phyloP scores from a whole-genome alignment of 1,284 basidiomycete genomes.

The Moesziomyces antarcticus region DNA sequence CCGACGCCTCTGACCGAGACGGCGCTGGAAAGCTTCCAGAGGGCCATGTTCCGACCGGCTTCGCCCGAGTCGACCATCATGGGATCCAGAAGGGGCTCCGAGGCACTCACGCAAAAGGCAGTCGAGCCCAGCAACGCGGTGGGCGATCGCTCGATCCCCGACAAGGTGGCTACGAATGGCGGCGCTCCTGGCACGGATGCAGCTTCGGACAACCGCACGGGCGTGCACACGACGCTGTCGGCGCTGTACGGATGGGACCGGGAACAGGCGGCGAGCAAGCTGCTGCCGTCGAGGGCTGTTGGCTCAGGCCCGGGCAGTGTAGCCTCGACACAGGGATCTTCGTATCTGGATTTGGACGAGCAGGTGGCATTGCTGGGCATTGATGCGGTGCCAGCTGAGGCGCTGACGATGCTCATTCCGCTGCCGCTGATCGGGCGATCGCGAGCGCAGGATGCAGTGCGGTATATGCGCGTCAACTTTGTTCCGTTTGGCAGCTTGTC shows the following conservation, averaged over 20 bases:
- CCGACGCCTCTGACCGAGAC: constrained; percentile 32
- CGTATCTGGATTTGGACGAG: constrained; percentile 34
- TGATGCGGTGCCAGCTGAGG: constrained; percentile 36
- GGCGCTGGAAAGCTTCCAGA: constrained; percentile 35
- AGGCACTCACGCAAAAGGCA: constrained; percentile 41
- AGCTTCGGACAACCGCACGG: constrained; percentile 11
- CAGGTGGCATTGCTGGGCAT: constrained; percentile 42
- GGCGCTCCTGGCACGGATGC: background rate
- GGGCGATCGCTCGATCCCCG: background rate
- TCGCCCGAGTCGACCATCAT: constrained; percentile 49
- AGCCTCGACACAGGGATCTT: background rate
- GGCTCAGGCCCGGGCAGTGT: constrained; percentile 1
- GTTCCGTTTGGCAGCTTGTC: constrained; percentile 37
- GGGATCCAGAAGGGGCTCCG: constrained; percentile 45
- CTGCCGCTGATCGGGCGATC: constrained; percentile 42
- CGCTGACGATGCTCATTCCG: constrained; percentile 60
- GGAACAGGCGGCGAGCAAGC: constrained; percentile 14
- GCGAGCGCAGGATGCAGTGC: constrained; percentile 19
- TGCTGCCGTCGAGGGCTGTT: background rate
- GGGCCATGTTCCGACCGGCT: constrained; percentile 25
- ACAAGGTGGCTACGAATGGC: background rate
- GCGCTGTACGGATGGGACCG: constrained; percentile 35
- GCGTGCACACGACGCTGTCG: constrained; percentile 25
- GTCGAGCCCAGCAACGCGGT: constrained; percentile 8
- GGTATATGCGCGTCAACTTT: constrained; percentile 53